phyloP scores from a whole-genome alignment of 2,329 filamentous ascomycete genomes.

The Metarhizium humberi region DNA sequence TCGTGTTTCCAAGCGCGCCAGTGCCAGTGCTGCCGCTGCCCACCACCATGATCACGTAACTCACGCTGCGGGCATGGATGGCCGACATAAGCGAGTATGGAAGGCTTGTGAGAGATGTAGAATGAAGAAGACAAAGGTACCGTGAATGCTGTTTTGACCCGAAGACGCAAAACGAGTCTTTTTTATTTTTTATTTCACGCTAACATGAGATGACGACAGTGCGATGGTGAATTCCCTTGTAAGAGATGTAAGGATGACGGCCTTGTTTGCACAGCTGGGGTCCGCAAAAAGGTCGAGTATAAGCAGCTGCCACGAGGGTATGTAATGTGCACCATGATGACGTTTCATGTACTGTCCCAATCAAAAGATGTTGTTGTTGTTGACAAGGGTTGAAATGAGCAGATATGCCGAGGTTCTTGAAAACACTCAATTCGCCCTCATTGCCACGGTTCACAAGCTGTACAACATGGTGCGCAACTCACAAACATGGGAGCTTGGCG shows the following conservation, averaged over 20 bases:
- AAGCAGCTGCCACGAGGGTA: constrained; percentile 57
- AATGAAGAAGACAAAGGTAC: constrained; percentile 62
- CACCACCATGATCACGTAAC: constrained; percentile 28
- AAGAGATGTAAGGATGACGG: constrained; percentile 59
- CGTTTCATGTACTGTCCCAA: background rate
- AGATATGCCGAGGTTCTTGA: constrained; percentile 57
- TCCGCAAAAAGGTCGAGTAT: constrained; percentile 59
- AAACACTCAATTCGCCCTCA: constrained; percentile 55
- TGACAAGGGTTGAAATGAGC: background rate
- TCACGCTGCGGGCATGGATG: constrained; percentile 33
- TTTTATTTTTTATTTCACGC: too few species aligned
- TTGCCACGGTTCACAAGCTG: constrained; percentile 56
- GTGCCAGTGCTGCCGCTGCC: constrained; percentile 23
- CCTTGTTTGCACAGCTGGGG: constrained; percentile 52
- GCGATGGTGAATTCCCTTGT: constrained; percentile 56
- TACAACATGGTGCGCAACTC: constrained; percentile 53
- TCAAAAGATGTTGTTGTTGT: too few species aligned
- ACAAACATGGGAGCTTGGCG: constrained; percentile 52
- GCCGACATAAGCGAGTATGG: constrained; percentile 55
- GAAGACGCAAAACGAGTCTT: too few species aligned
- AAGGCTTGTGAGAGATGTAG: constrained; percentile 58
- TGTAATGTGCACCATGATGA: constrained; percentile 11
- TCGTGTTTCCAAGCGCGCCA: constrained; percentile 41
- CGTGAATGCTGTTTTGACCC: background rate
- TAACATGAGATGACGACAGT: constrained; percentile 26